Base-by-base conservation (phyloP, 345 rosid species). In the Odontarrhena argentea region DNA sequence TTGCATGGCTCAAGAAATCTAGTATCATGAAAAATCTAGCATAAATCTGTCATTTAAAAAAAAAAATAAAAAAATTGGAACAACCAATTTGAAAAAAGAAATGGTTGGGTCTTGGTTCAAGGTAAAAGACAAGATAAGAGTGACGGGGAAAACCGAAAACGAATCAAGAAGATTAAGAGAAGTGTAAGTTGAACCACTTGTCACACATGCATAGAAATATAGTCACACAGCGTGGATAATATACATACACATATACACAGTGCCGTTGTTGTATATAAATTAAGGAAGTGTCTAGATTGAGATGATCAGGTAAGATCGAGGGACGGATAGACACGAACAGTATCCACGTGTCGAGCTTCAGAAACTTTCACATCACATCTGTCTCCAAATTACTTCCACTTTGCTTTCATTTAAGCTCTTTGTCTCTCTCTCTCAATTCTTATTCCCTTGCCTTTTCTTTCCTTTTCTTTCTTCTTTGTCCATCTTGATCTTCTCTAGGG, bases 101-200 rank as follows among this genome's bases (percentile, higher is more conserved):
- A 18, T 18, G 22, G 22, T 18, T 18, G 22, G 22, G 22, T 18
- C 22, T 18, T 18, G 22, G 22, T 18, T 18, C 22, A 18, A 18
- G 22, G 22, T 18, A 18, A 4, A 28, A 28, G 67, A 67, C 73
- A 60, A 60, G 66, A 66, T 37, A 44, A 28, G 32, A 32, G 61
- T 74, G 77, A 73, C 68, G 77, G 67, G 68, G 77, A 73, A 52
- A 73, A 15, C n/a, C 38, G 68, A 52, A 67, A 60, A 37, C 63
- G 63, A 48, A 24, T 35, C 44, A 41, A 14, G 1, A 18, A 32
- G 26, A 43, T 50, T 40, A 11, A 65, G 54, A 51, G 59, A 24
- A 50, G n/a, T 32, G 18, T 43, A 51, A 58, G 5, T 43, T 43
- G 62, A 3, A 36, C 73, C 77, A 73, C 68, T 44, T 73, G 77